phyloP scores from a whole-genome alignment of 306 rosid genomes.

The Prunus campanulata region DNA sequence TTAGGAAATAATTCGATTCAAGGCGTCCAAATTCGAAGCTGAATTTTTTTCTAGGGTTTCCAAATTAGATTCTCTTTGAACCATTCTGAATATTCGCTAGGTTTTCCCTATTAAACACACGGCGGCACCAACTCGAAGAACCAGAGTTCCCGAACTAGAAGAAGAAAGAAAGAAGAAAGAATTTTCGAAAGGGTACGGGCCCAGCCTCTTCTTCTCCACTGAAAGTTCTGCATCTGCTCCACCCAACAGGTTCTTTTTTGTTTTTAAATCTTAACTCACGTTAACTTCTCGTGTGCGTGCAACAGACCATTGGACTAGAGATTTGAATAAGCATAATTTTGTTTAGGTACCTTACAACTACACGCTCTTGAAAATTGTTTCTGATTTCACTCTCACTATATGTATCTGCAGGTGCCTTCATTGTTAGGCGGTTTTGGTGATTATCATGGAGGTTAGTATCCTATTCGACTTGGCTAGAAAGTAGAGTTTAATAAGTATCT shows the following conservation, averaged over 20 bases:
- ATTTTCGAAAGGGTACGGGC: no score
- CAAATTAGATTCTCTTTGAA: neutral
- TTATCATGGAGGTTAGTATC: conserved; percentile 34
- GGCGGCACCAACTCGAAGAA: no score
- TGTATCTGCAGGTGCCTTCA: conserved; percentile 10
- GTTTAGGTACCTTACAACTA: neutral
- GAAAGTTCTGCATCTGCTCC: no score
- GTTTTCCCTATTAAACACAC: no score
- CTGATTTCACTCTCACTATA: neutral
- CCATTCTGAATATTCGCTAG: neutral
- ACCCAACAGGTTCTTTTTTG: no score
- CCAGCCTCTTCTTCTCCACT: no score
- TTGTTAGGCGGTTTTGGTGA: neutral
- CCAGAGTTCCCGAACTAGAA: no score
- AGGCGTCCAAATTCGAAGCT: neutral
- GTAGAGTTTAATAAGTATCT: neutral
- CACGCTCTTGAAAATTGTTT: neutral
- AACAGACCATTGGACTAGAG: neutral
- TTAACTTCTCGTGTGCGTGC: no score
- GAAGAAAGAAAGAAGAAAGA: no score
- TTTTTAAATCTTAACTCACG: no score
- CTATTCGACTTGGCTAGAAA: neutral
- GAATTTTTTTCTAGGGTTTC: neutral
- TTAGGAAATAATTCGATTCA: neutral
- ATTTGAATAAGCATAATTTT: neutral